Conservation (phyloP, 352 stramenopile species). For the Globisporangium ultimum region DNA sequence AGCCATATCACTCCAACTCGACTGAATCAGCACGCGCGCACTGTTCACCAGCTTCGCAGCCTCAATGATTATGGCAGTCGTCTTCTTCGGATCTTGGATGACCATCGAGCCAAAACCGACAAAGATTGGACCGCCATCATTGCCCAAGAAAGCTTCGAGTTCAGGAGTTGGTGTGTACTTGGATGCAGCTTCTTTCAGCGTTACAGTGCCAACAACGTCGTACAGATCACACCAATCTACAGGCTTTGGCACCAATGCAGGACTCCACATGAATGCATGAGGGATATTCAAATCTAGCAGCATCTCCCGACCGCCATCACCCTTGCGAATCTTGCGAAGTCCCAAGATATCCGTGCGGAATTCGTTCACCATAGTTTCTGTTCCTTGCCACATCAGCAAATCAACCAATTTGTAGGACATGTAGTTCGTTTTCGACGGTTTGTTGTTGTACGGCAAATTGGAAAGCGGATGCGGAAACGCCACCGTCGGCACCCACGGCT, state of each 20-base stretch:
- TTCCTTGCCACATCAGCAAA: constrained; percentile 44
- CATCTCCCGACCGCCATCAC: constrained; percentile 31
- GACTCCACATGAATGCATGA: constrained; percentile 77
- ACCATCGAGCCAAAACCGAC: constrained; percentile 95
- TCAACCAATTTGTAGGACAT: constrained; percentile 53
- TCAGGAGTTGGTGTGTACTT: constrained; percentile 52
- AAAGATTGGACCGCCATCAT: constrained; percentile 80
- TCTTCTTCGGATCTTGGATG: constrained; percentile 66
- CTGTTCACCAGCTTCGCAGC: constrained; percentile 29
- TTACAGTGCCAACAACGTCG: constrained; percentile 12
- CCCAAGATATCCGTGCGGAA: constrained; percentile 52
- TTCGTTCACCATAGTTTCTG: constrained; percentile 43
- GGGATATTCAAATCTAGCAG: constrained; percentile 25
- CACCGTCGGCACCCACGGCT: constrained; percentile 86
- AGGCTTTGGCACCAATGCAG: constrained; percentile 48
- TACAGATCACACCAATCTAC: constrained; percentile 45
- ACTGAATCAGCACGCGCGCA: no score
- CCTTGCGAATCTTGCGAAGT: constrained; percentile 30
- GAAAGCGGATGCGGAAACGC: constrained; percentile 90
- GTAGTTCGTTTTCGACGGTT: constrained; percentile 45
- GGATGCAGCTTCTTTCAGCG: constrained; percentile 27
- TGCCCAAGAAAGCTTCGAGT: constrained; percentile 56
- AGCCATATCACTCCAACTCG: no score
- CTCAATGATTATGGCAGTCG: constrained; percentile 85
- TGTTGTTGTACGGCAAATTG: constrained; percentile 75